A percentile compares a stretch with the other conserved stretches of the same genome.
Evolutionary conservation across 2,329 filamentous ascomycete genomes (phyloP).

Genomic region (Cladosporium sp.): DNA sequence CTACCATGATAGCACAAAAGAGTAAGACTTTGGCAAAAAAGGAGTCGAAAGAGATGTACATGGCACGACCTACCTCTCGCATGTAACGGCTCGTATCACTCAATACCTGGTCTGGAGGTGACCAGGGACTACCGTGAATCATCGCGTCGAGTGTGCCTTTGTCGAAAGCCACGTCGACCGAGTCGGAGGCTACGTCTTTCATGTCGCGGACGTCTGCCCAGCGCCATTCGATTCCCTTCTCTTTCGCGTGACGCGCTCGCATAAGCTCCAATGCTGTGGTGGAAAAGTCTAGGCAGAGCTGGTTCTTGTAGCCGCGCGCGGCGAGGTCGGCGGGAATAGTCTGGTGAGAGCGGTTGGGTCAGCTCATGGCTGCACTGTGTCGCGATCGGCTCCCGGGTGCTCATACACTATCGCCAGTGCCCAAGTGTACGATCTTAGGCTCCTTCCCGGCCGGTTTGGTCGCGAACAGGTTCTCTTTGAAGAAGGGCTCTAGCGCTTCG

Average conservation of each 20-base stretch:
- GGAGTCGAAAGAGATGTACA: not conserved
- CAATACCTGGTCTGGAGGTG: slow-evolving; percentile 33
- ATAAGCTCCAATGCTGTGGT: slow-evolving; percentile 55
- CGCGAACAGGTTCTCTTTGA: slow-evolving; percentile 47
- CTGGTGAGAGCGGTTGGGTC: slow-evolving; percentile 35
- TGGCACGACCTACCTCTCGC: slow-evolving; percentile 24
- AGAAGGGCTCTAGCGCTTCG: slow-evolving; percentile 50
- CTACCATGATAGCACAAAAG: slow-evolving; percentile 15
- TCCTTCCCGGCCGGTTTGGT: slow-evolving; percentile 32
- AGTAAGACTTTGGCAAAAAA: slow-evolving; percentile 1
- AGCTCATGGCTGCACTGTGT: not conserved
- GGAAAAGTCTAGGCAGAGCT: slow-evolving; percentile 61
- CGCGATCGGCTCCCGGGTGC: not conserved
- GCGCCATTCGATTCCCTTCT: slow-evolving; percentile 50
- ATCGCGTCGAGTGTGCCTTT: slow-evolving; percentile 39
- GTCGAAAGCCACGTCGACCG: slow-evolving; percentile 56
- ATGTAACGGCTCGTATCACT: slow-evolving; percentile 30
- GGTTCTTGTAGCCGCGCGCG: slow-evolving; percentile 50
- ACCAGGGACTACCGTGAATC: slow-evolving; percentile 36
- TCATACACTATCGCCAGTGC: slow-evolving; percentile 58
- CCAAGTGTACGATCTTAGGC: slow-evolving; percentile 56
- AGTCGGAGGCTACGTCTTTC: slow-evolving; percentile 32
- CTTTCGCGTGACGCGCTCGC: slow-evolving; percentile 44
- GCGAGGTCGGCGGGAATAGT: slow-evolving; percentile 54
- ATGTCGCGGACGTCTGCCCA: slow-evolving; percentile 56